Conservation (phyloP, 176 grass and related monocot genomes). For the Typha latifolia region DNA sequence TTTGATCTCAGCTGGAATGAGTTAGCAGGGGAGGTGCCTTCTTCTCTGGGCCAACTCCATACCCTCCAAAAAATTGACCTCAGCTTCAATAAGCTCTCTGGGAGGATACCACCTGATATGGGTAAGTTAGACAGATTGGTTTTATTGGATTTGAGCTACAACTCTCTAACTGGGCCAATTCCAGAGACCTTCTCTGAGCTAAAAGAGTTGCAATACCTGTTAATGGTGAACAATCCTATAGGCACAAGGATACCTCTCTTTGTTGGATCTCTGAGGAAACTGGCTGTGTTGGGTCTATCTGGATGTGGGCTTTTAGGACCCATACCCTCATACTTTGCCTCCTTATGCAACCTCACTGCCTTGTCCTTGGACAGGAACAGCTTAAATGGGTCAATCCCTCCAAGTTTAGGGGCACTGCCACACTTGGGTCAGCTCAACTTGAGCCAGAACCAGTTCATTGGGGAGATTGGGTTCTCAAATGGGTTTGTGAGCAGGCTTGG, state of each 20-base stretch:
- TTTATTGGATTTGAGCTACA: constrained; percentile 71
- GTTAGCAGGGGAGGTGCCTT: constrained; percentile 37
- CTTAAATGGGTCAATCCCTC: constrained; percentile 56
- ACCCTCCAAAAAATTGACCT: constrained; percentile 68
- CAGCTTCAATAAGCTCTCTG: constrained; percentile 58
- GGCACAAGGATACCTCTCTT: constrained; percentile 48
- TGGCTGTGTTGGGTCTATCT: constrained; percentile 70
- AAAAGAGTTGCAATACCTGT: constrained; percentile 54
- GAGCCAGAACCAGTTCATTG: constrained; percentile 69
- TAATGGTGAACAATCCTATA: constrained; percentile 67
- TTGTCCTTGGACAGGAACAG: constrained; percentile 72
- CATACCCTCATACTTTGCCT: constrained; percentile 37
- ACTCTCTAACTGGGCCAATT: constrained; percentile 47
- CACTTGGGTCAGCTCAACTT: constrained; percentile 79
- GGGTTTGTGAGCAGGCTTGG: constrained; percentile 66
- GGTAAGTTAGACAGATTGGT: constrained; percentile 42
- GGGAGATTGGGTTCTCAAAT: constrained; percentile 59
- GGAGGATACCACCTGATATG: constrained; percentile 43
- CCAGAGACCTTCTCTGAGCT: constrained; percentile 32
- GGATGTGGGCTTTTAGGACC: constrained; percentile 52
- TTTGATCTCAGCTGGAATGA: constrained; percentile 74
- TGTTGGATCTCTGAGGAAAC: constrained; percentile 41
- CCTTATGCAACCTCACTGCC: constrained; percentile 43
- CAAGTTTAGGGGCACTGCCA: constrained; percentile 44
- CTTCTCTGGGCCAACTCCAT: constrained; percentile 27